Percentiles rank a stretch among this genome's conserved stretches.
phyloP scores from a whole-genome alignment of 345 rosid genomes.

The Ceriops zippeliana region DNA sequence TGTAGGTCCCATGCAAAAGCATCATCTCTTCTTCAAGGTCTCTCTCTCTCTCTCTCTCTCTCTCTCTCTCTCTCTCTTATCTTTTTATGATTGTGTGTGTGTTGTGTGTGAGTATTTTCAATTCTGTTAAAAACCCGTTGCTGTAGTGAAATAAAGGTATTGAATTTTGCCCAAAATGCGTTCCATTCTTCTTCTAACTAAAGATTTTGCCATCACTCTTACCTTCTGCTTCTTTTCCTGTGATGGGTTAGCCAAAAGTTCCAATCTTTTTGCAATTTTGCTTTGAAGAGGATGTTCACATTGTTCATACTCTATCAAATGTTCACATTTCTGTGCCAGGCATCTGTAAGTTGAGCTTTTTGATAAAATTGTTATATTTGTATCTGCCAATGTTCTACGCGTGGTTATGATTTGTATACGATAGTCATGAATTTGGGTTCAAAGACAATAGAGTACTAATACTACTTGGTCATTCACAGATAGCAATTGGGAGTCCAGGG shows the following conservation, averaged over 20 bases:
- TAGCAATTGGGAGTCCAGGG: slow-evolving; percentile 27
- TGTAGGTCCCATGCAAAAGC: slow-evolving; percentile 18
- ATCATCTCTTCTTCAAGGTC: slow-evolving; percentile 19
- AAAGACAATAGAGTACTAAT: background rate
- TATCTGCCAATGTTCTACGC: background rate
- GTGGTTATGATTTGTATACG: background rate
- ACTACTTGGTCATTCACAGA: slow-evolving; percentile 17
- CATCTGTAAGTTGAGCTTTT: background rate
- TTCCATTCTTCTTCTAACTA: background rate
- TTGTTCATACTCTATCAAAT: background rate
- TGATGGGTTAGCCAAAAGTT: background rate
- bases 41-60: slow-evolving; percentile 7
- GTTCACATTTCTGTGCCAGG: background rate
- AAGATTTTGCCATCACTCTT: background rate
- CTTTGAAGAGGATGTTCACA: background rate
- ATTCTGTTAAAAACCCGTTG: background rate
- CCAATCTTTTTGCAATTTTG: background rate
- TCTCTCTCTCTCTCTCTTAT: slow-evolving; percentile 8
- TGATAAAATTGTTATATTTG: background rate
- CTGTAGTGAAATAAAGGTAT: background rate
- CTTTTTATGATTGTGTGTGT: background rate
- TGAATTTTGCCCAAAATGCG: background rate
- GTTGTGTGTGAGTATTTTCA: background rate
- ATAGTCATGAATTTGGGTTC: background rate
- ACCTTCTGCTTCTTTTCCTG: background rate